These are phyloP conservation scores for Coniochaeta sp. DNA, from an alignment of 2,329 filamentous ascomycete genomes.

Conservation along the genomic window DNA sequence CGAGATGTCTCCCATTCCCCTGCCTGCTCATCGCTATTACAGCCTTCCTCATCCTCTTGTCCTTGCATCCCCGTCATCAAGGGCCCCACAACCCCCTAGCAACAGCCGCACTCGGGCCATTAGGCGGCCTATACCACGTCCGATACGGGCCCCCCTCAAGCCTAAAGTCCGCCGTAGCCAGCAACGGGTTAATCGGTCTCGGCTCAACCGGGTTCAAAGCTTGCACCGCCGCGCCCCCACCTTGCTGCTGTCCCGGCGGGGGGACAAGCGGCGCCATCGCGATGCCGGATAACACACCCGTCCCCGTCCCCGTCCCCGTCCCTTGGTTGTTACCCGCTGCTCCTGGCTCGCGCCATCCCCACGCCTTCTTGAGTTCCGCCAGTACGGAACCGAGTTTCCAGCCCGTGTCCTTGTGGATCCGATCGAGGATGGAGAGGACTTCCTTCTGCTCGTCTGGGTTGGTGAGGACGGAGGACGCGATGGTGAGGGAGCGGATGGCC, in stretches of 20 bases:
- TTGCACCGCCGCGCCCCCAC: slow-evolving; percentile 15
- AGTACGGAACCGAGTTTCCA: slow-evolving; percentile 72
- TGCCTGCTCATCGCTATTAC: too few species aligned
- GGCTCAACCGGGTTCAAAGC: slow-evolving; percentile 24
- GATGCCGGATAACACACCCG: too few species aligned
- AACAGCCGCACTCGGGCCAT: slow-evolving; percentile 16
- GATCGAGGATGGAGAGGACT: slow-evolving; percentile 67
- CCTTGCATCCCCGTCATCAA: not conserved
- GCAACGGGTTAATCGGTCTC: slow-evolving; percentile 59
- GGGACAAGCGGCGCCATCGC: slow-evolving; percentile 5
- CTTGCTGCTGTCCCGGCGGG: slow-evolving; percentile 17
- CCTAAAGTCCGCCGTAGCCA: slow-evolving; percentile 64
- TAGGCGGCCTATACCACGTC: slow-evolving; percentile 71
- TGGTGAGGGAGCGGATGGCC: slow-evolving; percentile 70
- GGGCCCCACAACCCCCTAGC: slow-evolving; percentile 2
- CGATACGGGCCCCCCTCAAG: slow-evolving; percentile 76
- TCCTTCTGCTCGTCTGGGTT: slow-evolving; percentile 70
- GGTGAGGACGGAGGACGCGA: slow-evolving; percentile 67
- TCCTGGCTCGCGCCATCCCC: slow-evolving; percentile 61
- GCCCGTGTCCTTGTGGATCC: slow-evolving; percentile 68
- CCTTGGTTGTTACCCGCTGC: slow-evolving; percentile 10
- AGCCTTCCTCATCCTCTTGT: too few species aligned
- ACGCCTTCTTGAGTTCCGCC: slow-evolving; percentile 64
- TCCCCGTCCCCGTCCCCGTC: slow-evolving; percentile 12
- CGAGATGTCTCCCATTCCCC: too few species aligned